These are phyloP conservation scores for Chrysosporium queenslandicum DNA, from an alignment of 2,329 filamentous ascomycete genomes.

Conservation along the genomic window DNA sequence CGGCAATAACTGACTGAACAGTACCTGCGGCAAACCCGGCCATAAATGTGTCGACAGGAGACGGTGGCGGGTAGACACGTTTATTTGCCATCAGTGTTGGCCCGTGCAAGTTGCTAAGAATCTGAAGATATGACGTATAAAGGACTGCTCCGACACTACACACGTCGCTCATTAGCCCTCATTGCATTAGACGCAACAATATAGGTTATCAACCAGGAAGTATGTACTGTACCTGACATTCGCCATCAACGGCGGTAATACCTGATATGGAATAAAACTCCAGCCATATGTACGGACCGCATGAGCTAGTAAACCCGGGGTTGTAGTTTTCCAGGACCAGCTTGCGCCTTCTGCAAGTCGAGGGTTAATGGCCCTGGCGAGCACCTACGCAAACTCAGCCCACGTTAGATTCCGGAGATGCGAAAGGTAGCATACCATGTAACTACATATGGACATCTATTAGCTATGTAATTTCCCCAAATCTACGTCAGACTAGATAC, in stretches of 20 bases:
- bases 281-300: slow-evolving; percentile 53
- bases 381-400: slow-evolving; percentile 38
- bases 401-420: background rate
- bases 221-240: slow-evolving; percentile 48
- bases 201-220: background rate
- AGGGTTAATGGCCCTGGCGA: slow-evolving; percentile 54
- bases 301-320: slow-evolving; percentile 51
- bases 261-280: slow-evolving; percentile 54
- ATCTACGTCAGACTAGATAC: background rate
- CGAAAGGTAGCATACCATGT: slow-evolving; percentile 36
- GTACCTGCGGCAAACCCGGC: slow-evolving; percentile 52
- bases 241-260: slow-evolving; percentile 53
- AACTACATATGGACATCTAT: slow-evolving; percentile 29
- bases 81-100: slow-evolving; percentile 49
- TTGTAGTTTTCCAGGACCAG: slow-evolving; percentile 54
- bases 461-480: background rate
- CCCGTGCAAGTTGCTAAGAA: slow-evolving; percentile 48
- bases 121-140: slow-evolving; percentile 55
- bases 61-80: slow-evolving; percentile 50
- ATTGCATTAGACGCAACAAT: background rate
- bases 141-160: slow-evolving; percentile 50
- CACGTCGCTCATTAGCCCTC: background rate
- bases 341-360: slow-evolving; percentile 31
- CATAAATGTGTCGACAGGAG: slow-evolving; percentile 44
- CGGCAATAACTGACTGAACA: slow-evolving; percentile 52